A percentile compares a stretch with the other conserved stretches of the same genome.
phyloP scores from a whole-genome alignment of 2,329 filamentous ascomycete genomes.

The Cordyceps javanica region DNA sequence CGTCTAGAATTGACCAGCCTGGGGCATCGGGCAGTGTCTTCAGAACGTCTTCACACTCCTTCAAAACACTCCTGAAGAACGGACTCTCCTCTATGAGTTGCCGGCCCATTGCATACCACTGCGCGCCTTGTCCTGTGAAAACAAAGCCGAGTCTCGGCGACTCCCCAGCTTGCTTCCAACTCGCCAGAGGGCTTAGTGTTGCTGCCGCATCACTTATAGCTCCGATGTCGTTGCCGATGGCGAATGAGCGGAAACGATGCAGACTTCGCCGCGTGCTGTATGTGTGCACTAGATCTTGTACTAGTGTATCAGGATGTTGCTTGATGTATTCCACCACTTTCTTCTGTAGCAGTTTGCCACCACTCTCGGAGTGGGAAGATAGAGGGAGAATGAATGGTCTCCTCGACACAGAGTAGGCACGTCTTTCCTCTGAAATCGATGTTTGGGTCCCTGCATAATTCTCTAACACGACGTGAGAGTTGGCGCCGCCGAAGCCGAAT shows the following conservation, averaged over 20 bases:
- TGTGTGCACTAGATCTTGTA: conserved; percentile 14
- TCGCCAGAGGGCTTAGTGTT: neutral
- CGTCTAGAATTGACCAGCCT: conserved; percentile 20
- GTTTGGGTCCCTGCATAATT: conserved; percentile 22
- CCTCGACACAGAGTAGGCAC: too few species aligned
- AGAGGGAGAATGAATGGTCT: neutral
- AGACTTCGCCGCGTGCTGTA: conserved; percentile 11
- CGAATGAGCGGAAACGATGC: conserved; percentile 12
- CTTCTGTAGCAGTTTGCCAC: neutral
- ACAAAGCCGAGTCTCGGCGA: conserved; percentile 13
- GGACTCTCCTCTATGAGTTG: conserved; percentile 20
- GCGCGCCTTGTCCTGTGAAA: conserved; percentile 28
- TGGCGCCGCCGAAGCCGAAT: conserved; percentile 37
- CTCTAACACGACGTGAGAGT: conserved; percentile 27
- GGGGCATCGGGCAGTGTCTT: conserved; percentile 16
- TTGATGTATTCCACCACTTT: neutral
- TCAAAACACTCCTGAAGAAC: conserved; percentile 1
- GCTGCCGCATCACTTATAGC: conserved; percentile 11
- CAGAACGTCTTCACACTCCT: conserved; percentile 19
- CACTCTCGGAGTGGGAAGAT: neutral
- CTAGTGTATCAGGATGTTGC: neutral
- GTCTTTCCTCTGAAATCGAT: conserved; percentile 9
- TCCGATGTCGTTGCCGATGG: neutral
- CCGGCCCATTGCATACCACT: conserved; percentile 24
- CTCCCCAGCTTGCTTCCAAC: conserved; percentile 12